A percentile compares a stretch with the other conserved stretches of the same genome.
Evolutionary conservation across 306 rosid genomes (phyloP).

Genomic region (Cicer pinnatifidum): DNA sequence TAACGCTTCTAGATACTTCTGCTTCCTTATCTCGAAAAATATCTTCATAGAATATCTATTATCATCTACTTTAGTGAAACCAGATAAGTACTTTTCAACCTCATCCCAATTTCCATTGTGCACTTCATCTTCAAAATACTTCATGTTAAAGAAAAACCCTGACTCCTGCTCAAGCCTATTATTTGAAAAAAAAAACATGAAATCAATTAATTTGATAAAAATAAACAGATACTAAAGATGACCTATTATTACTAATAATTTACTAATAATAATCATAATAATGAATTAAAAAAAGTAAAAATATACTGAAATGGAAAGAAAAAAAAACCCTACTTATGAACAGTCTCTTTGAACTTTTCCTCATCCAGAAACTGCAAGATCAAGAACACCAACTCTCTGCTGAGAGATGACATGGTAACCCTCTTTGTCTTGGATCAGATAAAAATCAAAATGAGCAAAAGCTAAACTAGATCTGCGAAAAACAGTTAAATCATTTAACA

Average conservation of each 20-base stretch:
- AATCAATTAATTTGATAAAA: slow-evolving; percentile 45
- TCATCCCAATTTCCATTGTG: slow-evolving; percentile 98
- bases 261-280: background rate
- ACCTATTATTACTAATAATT: background rate
- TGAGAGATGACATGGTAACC: slow-evolving; percentile 84
- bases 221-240: slow-evolving; percentile 23
- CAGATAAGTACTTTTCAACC: slow-evolving; percentile 92
- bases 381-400: slow-evolving; percentile 97
- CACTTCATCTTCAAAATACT: slow-evolving; percentile 96
- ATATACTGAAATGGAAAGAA: slow-evolving; percentile 32
- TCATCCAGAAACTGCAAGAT: slow-evolving; percentile 97
- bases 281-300: background rate
- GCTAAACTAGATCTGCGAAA: slow-evolving; percentile 73
- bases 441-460: slow-evolving; percentile 52
- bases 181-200: background rate
- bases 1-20: slow-evolving; percentile 91
- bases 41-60: slow-evolving; percentile 98
- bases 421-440: slow-evolving; percentile 53
- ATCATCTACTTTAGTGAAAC: slow-evolving; percentile 95
- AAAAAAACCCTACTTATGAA: slow-evolving; percentile 74
- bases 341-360: slow-evolving; percentile 97
- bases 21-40: slow-evolving; percentile 96
- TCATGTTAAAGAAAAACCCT: slow-evolving; percentile 95
- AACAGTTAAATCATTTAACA: slow-evolving; percentile 51
- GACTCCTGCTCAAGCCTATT: slow-evolving; percentile 95